Conservation (phyloP, 2,329 filamentous ascomycete species). For the Lachnellula suecica region DNA sequence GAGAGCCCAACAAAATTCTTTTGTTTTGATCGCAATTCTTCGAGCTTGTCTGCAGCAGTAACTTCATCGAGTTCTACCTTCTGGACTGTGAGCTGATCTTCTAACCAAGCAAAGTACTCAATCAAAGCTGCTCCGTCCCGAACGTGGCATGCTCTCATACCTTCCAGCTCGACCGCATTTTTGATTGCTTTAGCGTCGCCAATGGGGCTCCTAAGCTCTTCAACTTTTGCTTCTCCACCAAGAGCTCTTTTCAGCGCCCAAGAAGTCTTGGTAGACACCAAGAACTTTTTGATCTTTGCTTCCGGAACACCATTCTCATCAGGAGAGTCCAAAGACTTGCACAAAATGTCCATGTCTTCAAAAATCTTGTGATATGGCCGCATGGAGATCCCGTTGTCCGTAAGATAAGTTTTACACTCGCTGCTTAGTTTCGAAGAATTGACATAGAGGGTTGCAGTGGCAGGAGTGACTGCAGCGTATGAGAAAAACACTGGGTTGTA, state of each 20-base stretch:
- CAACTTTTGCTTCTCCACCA: conserved; percentile 81
- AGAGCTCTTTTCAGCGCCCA: conserved; percentile 89
- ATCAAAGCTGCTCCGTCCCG: conserved; percentile 88
- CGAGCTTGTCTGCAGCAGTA: conserved; percentile 86
- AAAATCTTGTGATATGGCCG: conserved; percentile 85
- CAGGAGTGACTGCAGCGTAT: conserved; percentile 83
- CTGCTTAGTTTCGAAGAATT: conserved; percentile 74
- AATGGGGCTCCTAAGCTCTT: conserved; percentile 84
- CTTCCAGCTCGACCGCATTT: conserved; percentile 83
- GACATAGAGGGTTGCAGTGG: conserved; percentile 77
- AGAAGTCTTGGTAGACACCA: conserved; percentile 85
- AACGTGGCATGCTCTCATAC: conserved; percentile 92
- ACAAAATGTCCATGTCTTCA: conserved; percentile 68
- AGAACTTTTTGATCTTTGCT: conserved; percentile 57
- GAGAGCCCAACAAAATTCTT: conserved; percentile 85
- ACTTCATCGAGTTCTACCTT: conserved; percentile 81
- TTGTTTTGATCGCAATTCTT: conserved; percentile 66
- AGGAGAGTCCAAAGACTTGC: conserved; percentile 41
- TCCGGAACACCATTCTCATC: conserved; percentile 34
- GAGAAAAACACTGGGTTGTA: conserved; percentile 99
- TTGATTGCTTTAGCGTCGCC: conserved; percentile 93
- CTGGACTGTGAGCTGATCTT: conserved; percentile 78
- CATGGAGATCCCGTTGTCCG: conserved; percentile 66
- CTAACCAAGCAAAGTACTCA: conserved; percentile 95
- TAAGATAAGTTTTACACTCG: conserved; percentile 69